Percentiles rank a stretch among this genome's conserved stretches.
Evolutionary conservation across 129 eudicot species (phyloP).

Genomic region (Oenanthe sinensis): DNA sequence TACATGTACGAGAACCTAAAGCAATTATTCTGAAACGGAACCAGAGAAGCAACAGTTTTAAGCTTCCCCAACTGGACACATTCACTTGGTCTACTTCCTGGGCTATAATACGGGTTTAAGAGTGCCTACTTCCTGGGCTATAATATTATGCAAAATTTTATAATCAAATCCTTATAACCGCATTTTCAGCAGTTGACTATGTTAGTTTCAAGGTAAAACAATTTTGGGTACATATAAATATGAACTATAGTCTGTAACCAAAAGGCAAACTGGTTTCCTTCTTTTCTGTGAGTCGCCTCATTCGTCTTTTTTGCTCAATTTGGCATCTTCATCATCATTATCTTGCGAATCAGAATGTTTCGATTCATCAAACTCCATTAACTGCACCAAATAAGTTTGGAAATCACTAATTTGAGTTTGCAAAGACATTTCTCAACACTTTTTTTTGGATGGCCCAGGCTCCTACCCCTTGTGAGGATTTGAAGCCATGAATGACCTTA

Average conservation of each 20-base stretch:
- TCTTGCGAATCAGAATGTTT: background rate
- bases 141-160: background rate
- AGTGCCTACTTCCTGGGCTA: background rate
- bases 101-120: background rate
- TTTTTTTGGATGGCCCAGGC: background rate
- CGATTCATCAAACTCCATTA: conserved; percentile 8
- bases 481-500: background rate
- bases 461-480: background rate
- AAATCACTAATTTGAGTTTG: background rate
- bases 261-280: background rate
- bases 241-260: background rate
- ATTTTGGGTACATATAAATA: background rate
- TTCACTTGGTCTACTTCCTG: background rate
- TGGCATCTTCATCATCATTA: background rate
- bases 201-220: background rate
- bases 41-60: too few relatives aligned
- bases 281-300: background rate
- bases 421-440: background rate
- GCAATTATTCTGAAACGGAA: too few relatives aligned
- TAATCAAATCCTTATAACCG: background rate
- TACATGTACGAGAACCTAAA: too few relatives aligned
- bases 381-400: background rate
- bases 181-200: background rate
- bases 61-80: too few relatives aligned
- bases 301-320: conserved; percentile 10